Base-by-base conservation (phyloP, 192 early-diverging fungal species). In the Linderina pennispora region DNA sequence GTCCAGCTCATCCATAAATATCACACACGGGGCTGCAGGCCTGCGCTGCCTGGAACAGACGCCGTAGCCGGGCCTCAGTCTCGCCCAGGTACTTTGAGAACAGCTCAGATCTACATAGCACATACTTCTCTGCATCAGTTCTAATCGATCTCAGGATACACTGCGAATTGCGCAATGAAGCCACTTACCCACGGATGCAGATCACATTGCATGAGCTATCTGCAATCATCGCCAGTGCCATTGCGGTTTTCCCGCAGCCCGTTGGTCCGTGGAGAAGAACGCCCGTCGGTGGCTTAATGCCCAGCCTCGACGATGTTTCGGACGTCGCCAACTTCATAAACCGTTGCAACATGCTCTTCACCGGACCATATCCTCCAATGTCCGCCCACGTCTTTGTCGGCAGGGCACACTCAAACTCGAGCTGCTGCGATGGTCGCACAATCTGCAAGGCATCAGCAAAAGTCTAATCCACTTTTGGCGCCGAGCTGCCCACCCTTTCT, bases 1-100 rank as follows among this genome's bases (percentile, higher is more conserved):
- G 62, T 99, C 96, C 55, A 99, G 75, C 45, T 97, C 91, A 55
- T 99, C 96, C 57, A 98, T 78, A 63, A 97, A 94, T 21, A 98
- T 53, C 33, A 98, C 76, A 45, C 90, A 95, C 0, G 96, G 95
- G n/a, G 84, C 77, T n/a, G 89, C 73, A 16, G 78, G 65, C 19
- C 84, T 77, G 0, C n/a, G 96, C 93, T n/a, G 80, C 76, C 7
- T 77, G 74, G 79, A 97, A 98, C 32, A 94, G 56, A 2, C 72
- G 61, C n/a, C 96, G 76, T 16, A 98, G 62, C 8, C 57, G 75
- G 0, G 70, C 77, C 65, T 98, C 96, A 0, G 92, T 91, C 37
- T 96, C 93, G 10, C 95, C 95, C 0, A 97, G 65, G 45, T 97
- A 98, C 68, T 93, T 95, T 45, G 91, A 94, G 58, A 86, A 93